Evolutionary conservation across 2,329 filamentous ascomycete genomes (phyloP).

Genomic region (Apiospora arundinis): DNA sequence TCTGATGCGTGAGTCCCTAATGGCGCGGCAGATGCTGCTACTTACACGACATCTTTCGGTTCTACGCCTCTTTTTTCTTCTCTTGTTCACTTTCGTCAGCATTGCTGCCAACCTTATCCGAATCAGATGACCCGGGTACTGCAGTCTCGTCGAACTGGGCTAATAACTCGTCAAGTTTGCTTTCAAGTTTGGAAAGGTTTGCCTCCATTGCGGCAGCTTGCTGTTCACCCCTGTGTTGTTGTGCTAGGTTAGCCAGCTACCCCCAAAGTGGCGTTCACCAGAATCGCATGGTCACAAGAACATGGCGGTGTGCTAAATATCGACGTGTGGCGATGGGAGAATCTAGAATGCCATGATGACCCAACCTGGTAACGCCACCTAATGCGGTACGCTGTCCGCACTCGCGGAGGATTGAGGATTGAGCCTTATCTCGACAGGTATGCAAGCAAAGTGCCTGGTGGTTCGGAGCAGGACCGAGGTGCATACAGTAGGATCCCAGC

Average conservation of each 20-base stretch:
- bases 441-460: background rate
- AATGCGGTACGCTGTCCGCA: background rate
- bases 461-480: background rate
- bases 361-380: conserved; percentile 1
- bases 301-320: background rate
- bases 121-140: conserved; percentile 10
- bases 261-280: background rate
- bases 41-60: background rate
- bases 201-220: conserved; percentile 41
- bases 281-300: background rate
- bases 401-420: background rate
- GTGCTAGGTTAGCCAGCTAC: background rate
- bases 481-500: background rate
- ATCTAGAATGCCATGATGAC: conserved; percentile 6
- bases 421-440: background rate
- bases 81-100: conserved; percentile 22
- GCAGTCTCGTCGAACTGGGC: conserved; percentile 35
- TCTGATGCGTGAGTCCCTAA: too few species aligned
- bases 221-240: conserved; percentile 39
- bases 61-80: conserved; percentile 24
- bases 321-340: background rate
- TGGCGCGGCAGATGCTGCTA: background rate
- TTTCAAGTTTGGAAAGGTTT: conserved; percentile 39
- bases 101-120: background rate
- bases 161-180: conserved; percentile 41